Conservation (phyloP, 148 eudicot species). For the Rheum nobile region DNA sequence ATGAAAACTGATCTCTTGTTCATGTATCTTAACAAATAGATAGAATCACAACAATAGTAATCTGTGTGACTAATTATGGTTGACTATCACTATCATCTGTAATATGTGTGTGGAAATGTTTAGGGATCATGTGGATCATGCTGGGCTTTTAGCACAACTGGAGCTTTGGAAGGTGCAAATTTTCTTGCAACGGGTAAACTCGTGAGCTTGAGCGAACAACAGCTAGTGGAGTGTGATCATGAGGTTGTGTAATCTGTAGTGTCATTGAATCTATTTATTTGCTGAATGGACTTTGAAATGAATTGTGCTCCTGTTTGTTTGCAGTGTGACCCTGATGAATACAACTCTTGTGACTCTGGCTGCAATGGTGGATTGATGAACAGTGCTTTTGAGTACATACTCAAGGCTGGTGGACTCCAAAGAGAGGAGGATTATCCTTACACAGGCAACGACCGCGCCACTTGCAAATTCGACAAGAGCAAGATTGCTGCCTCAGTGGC, state of each 20-base stretch:
- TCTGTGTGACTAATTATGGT: no score
- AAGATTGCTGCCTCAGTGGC: constrained; percentile 64
- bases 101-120: not conserved
- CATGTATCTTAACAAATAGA: not conserved
- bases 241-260: constrained; percentile 38
- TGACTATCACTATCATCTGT: not conserved
- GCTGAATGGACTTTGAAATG: not conserved
- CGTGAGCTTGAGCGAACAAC: constrained; percentile 82
- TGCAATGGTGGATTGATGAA: constrained; percentile 79
- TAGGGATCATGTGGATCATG: constrained; percentile 93
- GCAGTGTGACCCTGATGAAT: constrained; percentile 78
- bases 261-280: not conserved
- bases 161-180: constrained; percentile 85
- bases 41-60: no score
- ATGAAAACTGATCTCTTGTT: not conserved
- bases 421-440: constrained; percentile 67
- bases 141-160: constrained; percentile 80
- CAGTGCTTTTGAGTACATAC: constrained; percentile 67
- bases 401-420: constrained; percentile 63
- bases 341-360: constrained; percentile 53
- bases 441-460: constrained; percentile 41
- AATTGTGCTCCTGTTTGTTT: not conserved
- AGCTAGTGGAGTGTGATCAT: constrained; percentile 83
- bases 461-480: constrained; percentile 58
- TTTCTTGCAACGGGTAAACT: constrained; percentile 68